A percentile compares a stretch with the other conserved stretches of the same genome.
These are phyloP conservation scores for Catharanthus roseus DNA, from an alignment of 257 asterid species.

Conservation along the genomic window DNA sequence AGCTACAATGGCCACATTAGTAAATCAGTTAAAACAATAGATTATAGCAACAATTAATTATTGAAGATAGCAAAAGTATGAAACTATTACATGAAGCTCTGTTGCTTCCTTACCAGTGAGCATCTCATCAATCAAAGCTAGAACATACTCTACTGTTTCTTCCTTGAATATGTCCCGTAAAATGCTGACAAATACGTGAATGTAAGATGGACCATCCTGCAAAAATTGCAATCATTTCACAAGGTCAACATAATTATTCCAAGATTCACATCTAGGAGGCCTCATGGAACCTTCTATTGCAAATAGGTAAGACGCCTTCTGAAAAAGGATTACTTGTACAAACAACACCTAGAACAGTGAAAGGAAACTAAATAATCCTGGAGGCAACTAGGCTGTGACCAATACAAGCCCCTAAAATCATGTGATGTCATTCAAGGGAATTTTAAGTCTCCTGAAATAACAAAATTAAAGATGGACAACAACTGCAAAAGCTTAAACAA, in stretches of 20 bases:
- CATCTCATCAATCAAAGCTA: slow-evolving; percentile 83
- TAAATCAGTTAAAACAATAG: slow-evolving; percentile 17
- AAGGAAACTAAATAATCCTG: background rate
- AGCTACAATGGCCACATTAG: slow-evolving; percentile 41
- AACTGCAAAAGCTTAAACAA: background rate
- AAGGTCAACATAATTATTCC: slow-evolving; percentile 4
- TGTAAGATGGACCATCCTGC: slow-evolving; percentile 92
- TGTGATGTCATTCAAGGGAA: background rate
- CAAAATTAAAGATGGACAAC: background rate
- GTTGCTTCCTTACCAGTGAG: slow-evolving; percentile 42
- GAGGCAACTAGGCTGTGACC: background rate
- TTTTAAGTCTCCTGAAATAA: background rate
- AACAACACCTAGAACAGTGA: background rate
- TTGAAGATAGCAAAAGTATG: background rate
- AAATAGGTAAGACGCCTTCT: background rate
- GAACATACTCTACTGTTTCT: slow-evolving; percentile 83
- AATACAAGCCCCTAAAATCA: background rate
- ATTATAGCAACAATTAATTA: background rate
- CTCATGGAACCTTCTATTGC: background rate
- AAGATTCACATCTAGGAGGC: background rate
- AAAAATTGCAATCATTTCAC: slow-evolving; percentile 16
- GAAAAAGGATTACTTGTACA: background rate
- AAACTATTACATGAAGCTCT: background rate
- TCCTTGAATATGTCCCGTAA: slow-evolving; percentile 77
- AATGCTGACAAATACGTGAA: slow-evolving; percentile 69